Conservation (phyloP, 352 stramenopile genomes). For the Phytophthora citricola region DNA sequence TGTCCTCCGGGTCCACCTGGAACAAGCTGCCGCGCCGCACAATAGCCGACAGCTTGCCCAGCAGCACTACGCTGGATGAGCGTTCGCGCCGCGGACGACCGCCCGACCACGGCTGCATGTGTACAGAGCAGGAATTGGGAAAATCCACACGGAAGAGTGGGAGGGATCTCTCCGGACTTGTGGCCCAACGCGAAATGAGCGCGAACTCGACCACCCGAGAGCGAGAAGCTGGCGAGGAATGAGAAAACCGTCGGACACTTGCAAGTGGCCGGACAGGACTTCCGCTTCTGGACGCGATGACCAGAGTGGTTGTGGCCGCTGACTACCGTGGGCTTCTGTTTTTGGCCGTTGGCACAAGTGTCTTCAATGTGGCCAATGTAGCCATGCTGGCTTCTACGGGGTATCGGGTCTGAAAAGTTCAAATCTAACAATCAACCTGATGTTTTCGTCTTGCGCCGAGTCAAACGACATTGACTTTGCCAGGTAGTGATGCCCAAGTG, state of each 20-base stretch:
- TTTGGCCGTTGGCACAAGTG: slow-evolving; percentile 20
- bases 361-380: slow-evolving; percentile 31
- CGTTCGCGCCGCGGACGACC: slow-evolving; percentile 34
- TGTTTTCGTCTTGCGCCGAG: slow-evolving; percentile 14
- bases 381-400: slow-evolving; percentile 7
- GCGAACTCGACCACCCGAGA: not conserved
- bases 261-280: not conserved
- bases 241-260: slow-evolving; percentile 35
- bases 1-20: slow-evolving; percentile 35
- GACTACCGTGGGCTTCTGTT: slow-evolving; percentile 22
- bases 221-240: not conserved
- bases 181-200: slow-evolving; percentile 1
- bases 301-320: slow-evolving; percentile 23
- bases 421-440: not conserved
- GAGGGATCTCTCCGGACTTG: slow-evolving; percentile 8
- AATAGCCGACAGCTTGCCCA: slow-evolving; percentile 60
- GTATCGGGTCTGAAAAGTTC: slow-evolving; percentile 10
- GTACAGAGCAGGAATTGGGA: slow-evolving; percentile 1
- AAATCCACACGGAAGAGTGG: slow-evolving; percentile 17
- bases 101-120: slow-evolving; percentile 43
- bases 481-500: not conserved
- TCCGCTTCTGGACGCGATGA: slow-evolving; percentile 22
- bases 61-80: slow-evolving; percentile 52
- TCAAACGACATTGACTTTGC: slow-evolving; percentile 1
- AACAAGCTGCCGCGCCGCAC: slow-evolving; percentile 52